Evolutionary conservation across 352 stramenopile genomes (phyloP).

Genomic region (Achlya hypogyna): DNA sequence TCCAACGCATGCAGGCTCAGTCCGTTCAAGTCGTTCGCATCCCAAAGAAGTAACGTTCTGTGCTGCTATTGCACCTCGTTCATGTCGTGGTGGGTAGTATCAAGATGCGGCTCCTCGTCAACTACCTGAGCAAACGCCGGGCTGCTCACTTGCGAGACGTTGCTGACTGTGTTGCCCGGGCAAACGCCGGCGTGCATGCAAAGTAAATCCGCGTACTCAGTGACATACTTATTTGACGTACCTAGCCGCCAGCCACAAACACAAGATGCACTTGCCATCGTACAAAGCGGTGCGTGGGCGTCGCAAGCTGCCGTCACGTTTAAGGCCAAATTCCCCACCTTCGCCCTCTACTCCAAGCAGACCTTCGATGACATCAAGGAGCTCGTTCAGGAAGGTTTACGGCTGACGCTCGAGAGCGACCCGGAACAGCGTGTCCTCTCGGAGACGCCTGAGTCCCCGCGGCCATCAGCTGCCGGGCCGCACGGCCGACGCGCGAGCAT

Average conservation of each 20-base stretch:
- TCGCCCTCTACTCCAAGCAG: conserved; percentile 41
- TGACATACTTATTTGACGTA: too few relatives aligned
- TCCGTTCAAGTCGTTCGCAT: conserved; percentile 56
- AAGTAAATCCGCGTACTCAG: too few relatives aligned
- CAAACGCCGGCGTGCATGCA: conserved; percentile 31
- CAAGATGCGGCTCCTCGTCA: conserved; percentile 44
- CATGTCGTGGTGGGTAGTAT: conserved; percentile 26
- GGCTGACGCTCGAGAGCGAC: conserved; percentile 62
- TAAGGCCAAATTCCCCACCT: conserved; percentile 27
- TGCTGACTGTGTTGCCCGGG: conserved; percentile 42
- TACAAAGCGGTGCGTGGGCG: conserved; percentile 43
- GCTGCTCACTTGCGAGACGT: conserved; percentile 37
- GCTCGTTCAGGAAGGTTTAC: conserved; percentile 46
- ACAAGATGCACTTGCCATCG: conserved; percentile 60
- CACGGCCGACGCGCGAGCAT: too few relatives aligned
- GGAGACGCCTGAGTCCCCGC: too few relatives aligned
- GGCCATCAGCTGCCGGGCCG: too few relatives aligned
- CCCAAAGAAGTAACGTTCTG: conserved; percentile 34
- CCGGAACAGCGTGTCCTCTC: conserved; percentile 41
- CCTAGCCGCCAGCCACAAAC: conserved; percentile 43
- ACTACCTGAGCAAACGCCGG: conserved; percentile 34
- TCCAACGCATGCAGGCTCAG: conserved; percentile 58
- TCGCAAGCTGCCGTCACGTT: background rate
- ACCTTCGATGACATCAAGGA: conserved; percentile 36
- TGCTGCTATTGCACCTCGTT: background rate